Conservation (phyloP, 2,329 filamentous ascomycete genomes). For the Zasmidium angulare region DNA sequence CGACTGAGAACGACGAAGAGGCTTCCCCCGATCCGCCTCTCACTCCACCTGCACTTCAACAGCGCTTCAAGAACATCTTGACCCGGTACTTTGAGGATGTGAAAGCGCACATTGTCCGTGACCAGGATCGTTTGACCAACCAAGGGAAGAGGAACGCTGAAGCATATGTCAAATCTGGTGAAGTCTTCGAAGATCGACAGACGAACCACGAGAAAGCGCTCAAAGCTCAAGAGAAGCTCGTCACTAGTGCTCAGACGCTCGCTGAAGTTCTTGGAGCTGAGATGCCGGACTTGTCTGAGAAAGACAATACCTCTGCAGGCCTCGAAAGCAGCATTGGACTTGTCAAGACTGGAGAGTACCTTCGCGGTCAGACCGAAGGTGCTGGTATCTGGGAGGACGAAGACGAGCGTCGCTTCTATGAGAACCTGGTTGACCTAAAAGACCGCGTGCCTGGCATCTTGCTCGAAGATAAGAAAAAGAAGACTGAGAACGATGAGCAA, state of each 20-base stretch:
- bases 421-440: conserved; percentile 91
- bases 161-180: conserved; percentile 96
- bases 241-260: conserved; percentile 85
- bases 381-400: conserved; percentile 98
- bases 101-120: conserved; percentile 81
- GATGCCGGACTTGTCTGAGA: conserved; percentile 89
- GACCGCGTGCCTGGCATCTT: conserved; percentile 93
- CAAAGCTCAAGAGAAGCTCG: conserved; percentile 86
- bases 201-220: conserved; percentile 92
- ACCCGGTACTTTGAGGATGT: conserved; percentile 90
- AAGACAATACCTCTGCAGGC: conserved; percentile 66
- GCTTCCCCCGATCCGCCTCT: conserved; percentile 68
- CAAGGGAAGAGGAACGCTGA: conserved; percentile 95
- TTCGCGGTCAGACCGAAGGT: conserved; percentile 85
- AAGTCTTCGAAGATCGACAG: conserved; percentile 97
- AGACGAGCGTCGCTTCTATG: conserved; percentile 95
- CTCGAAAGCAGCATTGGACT: conserved; percentile 82
- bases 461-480: conserved; percentile 97
- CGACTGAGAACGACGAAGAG: conserved; percentile 52
- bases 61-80: conserved; percentile 82
- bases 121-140: conserved; percentile 82
- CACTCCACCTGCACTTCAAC: conserved; percentile 71
- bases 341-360: conserved; percentile 89
- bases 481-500: conserved; percentile 75
- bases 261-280: conserved; percentile 85